Percentiles rank a stretch among this genome's conserved stretches.
phyloP scores from a whole-genome alignment of 2,329 filamentous ascomycete genomes.

The Trichoderma pleuroti region DNA sequence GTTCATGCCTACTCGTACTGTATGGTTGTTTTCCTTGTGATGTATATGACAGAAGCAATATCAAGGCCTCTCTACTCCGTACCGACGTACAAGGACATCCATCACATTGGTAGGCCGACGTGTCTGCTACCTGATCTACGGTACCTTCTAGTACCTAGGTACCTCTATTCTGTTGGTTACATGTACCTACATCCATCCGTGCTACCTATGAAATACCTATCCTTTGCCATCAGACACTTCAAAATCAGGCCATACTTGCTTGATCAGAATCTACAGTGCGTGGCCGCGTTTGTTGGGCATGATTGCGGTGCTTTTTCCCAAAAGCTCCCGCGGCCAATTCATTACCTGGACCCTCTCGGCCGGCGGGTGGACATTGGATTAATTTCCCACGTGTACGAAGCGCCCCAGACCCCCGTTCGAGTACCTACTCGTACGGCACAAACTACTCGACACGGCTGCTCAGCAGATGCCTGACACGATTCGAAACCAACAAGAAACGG shows the following conservation, averaged over 20 bases:
- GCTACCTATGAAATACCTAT: no score
- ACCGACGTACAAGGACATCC: background rate
- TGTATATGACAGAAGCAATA: background rate
- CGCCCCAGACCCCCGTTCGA: background rate
- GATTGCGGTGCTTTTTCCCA: background rate
- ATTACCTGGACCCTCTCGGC: background rate
- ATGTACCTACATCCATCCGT: no score
- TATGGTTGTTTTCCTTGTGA: background rate
- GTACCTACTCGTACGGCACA: background rate
- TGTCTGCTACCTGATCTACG: background rate
- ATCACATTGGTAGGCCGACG: background rate
- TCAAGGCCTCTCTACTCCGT: background rate
- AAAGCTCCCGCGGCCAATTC: background rate
- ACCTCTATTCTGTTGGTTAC: no score
- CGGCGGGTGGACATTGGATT: slow-evolving; percentile 8
- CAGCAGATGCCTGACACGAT: slow-evolving; percentile 1
- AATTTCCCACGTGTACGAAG: slow-evolving; percentile 14
- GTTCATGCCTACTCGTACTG: background rate
- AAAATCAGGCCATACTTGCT: no score
- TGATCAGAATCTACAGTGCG: background rate
- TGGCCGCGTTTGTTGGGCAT: background rate
- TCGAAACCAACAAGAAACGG: slow-evolving; percentile 17
- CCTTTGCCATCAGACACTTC: no score
- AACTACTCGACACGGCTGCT: background rate
- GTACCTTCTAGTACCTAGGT: no score